These are phyloP conservation scores for Fomitopsis palustris DNA, from an alignment of 1,284 basidiomycete genomes.

Conservation along the genomic window DNA sequence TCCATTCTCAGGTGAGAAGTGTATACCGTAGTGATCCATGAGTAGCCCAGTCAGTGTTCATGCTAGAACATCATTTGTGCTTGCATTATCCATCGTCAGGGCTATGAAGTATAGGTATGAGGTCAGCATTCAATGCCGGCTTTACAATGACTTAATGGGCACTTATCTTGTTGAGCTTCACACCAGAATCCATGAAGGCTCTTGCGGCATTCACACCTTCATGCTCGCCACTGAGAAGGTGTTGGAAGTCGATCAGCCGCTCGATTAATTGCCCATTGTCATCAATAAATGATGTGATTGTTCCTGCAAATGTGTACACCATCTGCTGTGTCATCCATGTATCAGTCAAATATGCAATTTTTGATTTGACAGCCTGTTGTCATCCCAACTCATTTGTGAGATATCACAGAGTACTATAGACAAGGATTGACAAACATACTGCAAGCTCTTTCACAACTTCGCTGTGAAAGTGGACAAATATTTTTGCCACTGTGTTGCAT, in stretches of 20 bases:
- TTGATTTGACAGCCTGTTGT: constrained; percentile 17
- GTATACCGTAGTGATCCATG: constrained; percentile 10
- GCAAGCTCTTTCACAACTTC: constrained; percentile 9
- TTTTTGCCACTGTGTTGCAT: constrained; percentile 4
- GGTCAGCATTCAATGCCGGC: not conserved
- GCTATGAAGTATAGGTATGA: not conserved
- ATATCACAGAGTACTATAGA: not conserved
- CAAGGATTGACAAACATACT: not conserved
- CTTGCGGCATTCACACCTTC: constrained; percentile 12
- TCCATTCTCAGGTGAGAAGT: constrained; percentile 12
- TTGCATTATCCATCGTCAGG: constrained; percentile 24
- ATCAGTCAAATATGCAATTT: constrained; percentile 17
- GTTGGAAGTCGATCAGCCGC: constrained; percentile 14
- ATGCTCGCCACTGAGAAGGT: constrained; percentile 16
- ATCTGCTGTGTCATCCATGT: constrained; percentile 19
- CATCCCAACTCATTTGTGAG: not conserved
- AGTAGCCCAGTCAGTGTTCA: constrained; percentile 7
- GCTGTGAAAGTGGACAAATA: not conserved
- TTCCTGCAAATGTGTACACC: constrained; percentile 18
- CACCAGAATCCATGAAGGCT: constrained; percentile 10
- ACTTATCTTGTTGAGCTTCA: constrained; percentile 11
- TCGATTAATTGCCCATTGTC: constrained; percentile 19
- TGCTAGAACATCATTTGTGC: constrained; percentile 14
- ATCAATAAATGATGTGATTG: constrained; percentile 15
- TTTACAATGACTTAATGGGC: not conserved